A percentile compares a stretch with the other conserved stretches of the same genome.
Conservation (phyloP, 345 rosid species). For the Salix purpurea region DNA sequence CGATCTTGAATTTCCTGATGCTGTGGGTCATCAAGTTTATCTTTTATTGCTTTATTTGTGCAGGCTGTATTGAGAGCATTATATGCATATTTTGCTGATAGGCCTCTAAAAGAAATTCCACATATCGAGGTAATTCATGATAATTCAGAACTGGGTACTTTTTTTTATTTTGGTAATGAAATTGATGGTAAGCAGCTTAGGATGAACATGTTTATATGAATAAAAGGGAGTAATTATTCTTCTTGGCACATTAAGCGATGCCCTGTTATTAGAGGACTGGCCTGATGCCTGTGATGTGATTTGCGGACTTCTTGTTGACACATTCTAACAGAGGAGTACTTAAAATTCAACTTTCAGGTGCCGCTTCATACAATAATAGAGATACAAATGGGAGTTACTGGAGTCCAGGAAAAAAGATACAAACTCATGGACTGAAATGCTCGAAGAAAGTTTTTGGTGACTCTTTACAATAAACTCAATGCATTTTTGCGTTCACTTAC, state of each 20-base stretch:
- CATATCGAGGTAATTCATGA: slow-evolving; percentile 71
- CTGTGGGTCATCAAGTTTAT: neutral
- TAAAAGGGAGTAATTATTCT: neutral
- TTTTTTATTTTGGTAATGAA: neutral
- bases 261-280: neutral
- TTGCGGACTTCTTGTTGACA: neutral
- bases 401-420: slow-evolving; percentile 97
- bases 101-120: slow-evolving; percentile 94
- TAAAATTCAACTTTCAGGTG: slow-evolving; percentile 46
- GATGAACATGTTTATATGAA: neutral
- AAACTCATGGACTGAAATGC: slow-evolving; percentile 83
- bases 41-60: slow-evolving; percentile 1
- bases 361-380: slow-evolving; percentile 98
- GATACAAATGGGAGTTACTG: slow-evolving; percentile 99
- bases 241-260: neutral
- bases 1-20: neutral
- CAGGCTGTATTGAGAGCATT: slow-evolving; percentile 99
- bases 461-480: neutral
- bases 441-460: neutral
- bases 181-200: neutral
- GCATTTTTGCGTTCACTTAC: neutral
- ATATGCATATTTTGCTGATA: slow-evolving; percentile 97
- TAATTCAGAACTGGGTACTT: neutral
- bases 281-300: neutral
- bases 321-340: neutral